These are phyloP conservation scores for Haematococcus sp. DNA, from an alignment of 139 green algal genomes.

Conservation along the genomic window DNA sequence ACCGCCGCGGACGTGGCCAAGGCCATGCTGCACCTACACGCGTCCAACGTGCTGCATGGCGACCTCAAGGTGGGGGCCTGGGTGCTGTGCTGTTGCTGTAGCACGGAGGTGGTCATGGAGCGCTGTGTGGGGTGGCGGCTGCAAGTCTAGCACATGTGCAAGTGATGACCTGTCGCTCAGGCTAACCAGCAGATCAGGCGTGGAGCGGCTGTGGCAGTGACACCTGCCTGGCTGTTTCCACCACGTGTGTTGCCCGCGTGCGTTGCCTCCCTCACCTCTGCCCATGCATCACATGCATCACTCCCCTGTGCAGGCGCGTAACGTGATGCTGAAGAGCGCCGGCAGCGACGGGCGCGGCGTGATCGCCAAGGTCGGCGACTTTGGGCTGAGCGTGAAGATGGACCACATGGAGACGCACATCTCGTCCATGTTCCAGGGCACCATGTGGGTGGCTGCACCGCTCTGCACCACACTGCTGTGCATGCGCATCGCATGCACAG, in stretches of 20 bases:
- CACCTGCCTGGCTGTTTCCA: no score
- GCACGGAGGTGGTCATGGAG: no score
- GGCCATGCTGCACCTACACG: slow-evolving; percentile 60
- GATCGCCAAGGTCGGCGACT: slow-evolving; percentile 45
- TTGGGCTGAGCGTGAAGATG: slow-evolving; percentile 55
- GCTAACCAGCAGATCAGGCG: no score
- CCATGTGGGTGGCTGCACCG: slow-evolving; percentile 8
- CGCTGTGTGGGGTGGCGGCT: no score
- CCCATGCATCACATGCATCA: neutral
- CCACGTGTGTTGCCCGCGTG: no score
- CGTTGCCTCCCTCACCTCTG: no score
- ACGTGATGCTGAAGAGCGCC: slow-evolving; percentile 57
- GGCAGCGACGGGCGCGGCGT: slow-evolving; percentile 29
- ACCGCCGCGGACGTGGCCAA: slow-evolving; percentile 55
- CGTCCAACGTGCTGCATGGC: slow-evolving; percentile 46
- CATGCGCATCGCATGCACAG: no score
- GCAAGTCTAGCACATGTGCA: no score
- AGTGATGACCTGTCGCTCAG: no score
- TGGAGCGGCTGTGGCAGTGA: no score
- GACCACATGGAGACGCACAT: slow-evolving; percentile 49
- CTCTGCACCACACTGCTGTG: neutral
- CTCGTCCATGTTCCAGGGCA: slow-evolving; percentile 38
- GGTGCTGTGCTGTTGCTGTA: no score
- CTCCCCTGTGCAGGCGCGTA: slow-evolving; percentile 31
- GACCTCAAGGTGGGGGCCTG: slow-evolving; percentile 47